phyloP scores from a whole-genome alignment of 176 grass and related monocot species.

The Juncus inflexus region DNA sequence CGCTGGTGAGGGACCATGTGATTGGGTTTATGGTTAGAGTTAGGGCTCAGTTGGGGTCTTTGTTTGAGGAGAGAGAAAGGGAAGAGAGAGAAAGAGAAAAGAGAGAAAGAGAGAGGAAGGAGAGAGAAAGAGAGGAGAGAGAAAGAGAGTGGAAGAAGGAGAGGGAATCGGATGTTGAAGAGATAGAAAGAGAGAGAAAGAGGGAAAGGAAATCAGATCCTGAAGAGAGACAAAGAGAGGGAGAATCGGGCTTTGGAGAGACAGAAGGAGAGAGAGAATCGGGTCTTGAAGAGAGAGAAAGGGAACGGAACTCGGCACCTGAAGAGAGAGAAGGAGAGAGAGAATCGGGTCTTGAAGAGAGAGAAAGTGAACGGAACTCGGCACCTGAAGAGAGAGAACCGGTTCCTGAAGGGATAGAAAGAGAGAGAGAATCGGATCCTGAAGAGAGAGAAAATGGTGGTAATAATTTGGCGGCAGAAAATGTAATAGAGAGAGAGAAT shows the following conservation, averaged over 20 bases:
- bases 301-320: neutral
- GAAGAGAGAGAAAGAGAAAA: neutral
- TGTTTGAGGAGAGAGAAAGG: conserved; percentile 17
- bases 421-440: neutral
- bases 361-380: too few species aligned
- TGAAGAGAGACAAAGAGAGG: conserved; percentile 13
- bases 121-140: too few species aligned
- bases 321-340: neutral
- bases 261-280: neutral
- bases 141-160: too few species aligned
- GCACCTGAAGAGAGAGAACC: too few species aligned
- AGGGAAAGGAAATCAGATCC: neutral
- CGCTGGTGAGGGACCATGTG: conserved; percentile 67
- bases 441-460: conserved; percentile 12
- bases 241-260: conserved; percentile 6
- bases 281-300: neutral
- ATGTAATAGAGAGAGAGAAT: conserved; percentile 5
- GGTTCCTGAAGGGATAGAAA: neutral
- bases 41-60: conserved; percentile 53
- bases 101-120: neutral
- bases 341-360: too few species aligned
- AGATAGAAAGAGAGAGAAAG: neutral
- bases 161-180: neutral
- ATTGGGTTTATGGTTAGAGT: conserved; percentile 68
- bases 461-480: conserved; percentile 10